Evolutionary conservation across 1,284 basidiomycete species (phyloP).

Genomic region (Amylostereum areolatum): DNA sequence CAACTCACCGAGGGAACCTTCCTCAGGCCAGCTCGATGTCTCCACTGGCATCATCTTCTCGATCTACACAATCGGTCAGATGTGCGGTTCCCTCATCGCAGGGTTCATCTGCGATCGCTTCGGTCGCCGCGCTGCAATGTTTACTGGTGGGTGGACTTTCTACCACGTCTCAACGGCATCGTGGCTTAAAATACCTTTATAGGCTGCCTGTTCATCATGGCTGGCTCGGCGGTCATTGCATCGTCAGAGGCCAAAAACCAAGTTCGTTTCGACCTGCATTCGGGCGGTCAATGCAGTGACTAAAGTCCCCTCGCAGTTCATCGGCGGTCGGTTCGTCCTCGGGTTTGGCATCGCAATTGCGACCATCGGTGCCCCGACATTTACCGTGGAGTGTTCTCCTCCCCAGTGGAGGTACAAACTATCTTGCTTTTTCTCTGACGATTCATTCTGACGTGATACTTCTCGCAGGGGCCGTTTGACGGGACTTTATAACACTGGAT

Average conservation of each 20-base stretch:
- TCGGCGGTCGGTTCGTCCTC: conserved; percentile 27
- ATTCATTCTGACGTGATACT: neutral
- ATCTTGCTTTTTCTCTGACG: neutral
- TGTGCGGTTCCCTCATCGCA: conserved; percentile 20
- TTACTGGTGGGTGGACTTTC: conserved; percentile 13
- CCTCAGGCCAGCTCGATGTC: conserved; percentile 7
- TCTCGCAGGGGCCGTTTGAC: conserved; percentile 28
- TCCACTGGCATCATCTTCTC: conserved; percentile 18
- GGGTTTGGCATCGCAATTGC: conserved; percentile 26
- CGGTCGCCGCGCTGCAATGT: conserved; percentile 29
- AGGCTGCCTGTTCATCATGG: conserved; percentile 10
- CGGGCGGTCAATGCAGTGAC: neutral
- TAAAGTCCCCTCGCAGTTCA: conserved; percentile 12
- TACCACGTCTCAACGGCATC: too few relatives aligned
- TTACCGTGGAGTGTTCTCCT: conserved; percentile 38
- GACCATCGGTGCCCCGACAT: conserved; percentile 33
- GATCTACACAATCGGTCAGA: conserved; percentile 18
- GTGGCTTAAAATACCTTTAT: too few relatives aligned
- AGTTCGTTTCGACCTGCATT: conserved; percentile 8
- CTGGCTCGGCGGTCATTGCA: conserved; percentile 21
- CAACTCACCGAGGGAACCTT: neutral
- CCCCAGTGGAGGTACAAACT: conserved; percentile 33
- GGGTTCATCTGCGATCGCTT: conserved; percentile 17
- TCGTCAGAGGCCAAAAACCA: conserved; percentile 15
- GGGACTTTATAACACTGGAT: conserved; percentile 25